Evolutionary conservation across 225 moss, liverwort and hornwort genomes (phyloP), one percentile per base, ranked within the genome.

Genomic region (Ulota crispa): DNA sequence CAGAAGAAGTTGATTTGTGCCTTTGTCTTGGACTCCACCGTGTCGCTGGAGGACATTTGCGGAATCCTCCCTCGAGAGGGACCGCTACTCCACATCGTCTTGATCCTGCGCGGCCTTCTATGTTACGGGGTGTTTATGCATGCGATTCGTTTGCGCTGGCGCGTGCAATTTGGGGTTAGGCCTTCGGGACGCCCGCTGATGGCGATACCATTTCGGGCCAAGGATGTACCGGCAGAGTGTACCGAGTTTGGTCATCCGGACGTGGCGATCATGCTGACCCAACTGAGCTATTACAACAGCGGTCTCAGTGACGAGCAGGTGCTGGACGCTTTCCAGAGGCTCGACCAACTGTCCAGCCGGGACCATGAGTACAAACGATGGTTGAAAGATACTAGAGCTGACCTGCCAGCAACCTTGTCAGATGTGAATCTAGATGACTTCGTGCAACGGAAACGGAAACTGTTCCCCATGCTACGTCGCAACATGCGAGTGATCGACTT

Each of bases 401-500:
- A 2, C 34, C 43, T 86, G 76, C 86, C 86, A 21, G 18, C 62
- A 41, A 70, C 47, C 18, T 55, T 87, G 8, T 45, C 72, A 0
- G 79, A 62, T 28, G 64, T 89, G 9, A 89, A 89, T 12, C 82
- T 89, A 0, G 80, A 89, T 3, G 82, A 89, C 20, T 85, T 68
- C 1, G 19, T 69, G 68, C 84, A 84, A 56, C 56, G 83, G 0
- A 72, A 43, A 39, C 27, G 34, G 3, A 47, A 45, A 18, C 57
- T 87, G 9, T 83, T 83, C 52, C 80, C 89, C 6, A 24, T 73
- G 9, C 30, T 89, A 7, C 79, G 84, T 57, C 76, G 86, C 36
- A 86, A 87, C 16, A 87, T 80, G 89, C 36, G 64, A 9, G 86
- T 89, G 73, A 69, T 89, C 4, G 76, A 89, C 39, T 89, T 89